phyloP scores from a whole-genome alignment of 306 rosid species.

The Ormosia semicastrata region DNA sequence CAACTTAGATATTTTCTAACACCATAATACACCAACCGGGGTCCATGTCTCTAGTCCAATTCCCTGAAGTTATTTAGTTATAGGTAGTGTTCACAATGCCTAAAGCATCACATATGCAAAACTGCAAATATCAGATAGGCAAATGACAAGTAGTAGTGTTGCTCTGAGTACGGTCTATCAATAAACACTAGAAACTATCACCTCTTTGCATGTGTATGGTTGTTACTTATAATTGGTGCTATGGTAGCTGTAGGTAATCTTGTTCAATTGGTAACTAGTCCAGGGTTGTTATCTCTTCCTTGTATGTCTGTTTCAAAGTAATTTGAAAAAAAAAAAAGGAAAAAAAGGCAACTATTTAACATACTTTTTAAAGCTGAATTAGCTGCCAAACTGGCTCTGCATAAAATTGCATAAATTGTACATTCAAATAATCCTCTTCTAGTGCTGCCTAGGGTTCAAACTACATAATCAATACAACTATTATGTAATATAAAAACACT shows the following conservation, averaged over 20 bases:
- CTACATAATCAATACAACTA: slow-evolving; percentile 19
- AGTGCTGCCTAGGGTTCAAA: slow-evolving; percentile 22
- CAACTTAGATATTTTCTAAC: background rate
- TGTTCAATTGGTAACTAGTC: background rate
- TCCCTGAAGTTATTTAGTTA: background rate
- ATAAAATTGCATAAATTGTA: slow-evolving; percentile 13
- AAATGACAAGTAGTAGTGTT: background rate
- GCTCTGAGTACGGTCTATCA: background rate
- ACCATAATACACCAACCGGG: background rate
- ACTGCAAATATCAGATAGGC: background rate
- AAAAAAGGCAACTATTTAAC: background rate
- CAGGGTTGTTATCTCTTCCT: background rate
- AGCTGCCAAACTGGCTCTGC: slow-evolving; percentile 8
- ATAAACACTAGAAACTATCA: background rate
- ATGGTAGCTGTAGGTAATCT: background rate
- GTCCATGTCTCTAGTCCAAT: background rate
- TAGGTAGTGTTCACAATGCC: background rate
- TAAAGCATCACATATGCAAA: background rate
- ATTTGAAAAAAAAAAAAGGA: background rate
- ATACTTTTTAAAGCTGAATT: slow-evolving; percentile 10
- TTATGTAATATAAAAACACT: slow-evolving; percentile 25
- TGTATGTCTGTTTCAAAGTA: background rate
- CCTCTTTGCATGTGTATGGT: background rate
- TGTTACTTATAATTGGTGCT: background rate
- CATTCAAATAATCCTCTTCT: slow-evolving; percentile 13